phyloP scores from a whole-genome alignment of 441 rosid genomes.

The Macaranga tanarius region DNA sequence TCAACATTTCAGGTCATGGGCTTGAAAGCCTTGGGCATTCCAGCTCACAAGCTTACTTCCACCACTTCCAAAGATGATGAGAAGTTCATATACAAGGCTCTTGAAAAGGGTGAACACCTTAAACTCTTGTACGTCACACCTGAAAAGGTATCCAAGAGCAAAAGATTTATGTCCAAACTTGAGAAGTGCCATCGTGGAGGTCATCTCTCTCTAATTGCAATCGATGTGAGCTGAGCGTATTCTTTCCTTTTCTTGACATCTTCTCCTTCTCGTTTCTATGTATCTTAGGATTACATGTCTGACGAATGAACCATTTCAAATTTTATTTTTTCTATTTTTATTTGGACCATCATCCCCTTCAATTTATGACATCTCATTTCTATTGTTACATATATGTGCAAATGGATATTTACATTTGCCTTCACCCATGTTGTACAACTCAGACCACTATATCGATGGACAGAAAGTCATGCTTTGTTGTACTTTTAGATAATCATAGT shows the following conservation, averaged over 20 bases:
- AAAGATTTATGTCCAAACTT: slow-evolving; percentile 96
- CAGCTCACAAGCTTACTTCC: slow-evolving; percentile 88
- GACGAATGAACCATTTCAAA: no score
- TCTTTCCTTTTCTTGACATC: background rate
- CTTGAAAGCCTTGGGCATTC: slow-evolving; percentile 79
- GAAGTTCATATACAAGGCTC: slow-evolving; percentile 86
- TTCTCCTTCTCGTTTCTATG: no score
- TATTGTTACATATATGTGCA: no score
- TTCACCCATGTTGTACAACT: no score
- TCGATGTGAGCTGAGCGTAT: slow-evolving; percentile 82
- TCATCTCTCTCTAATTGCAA: slow-evolving; percentile 76
- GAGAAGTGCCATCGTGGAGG: slow-evolving; percentile 84
- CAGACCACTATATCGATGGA: background rate
- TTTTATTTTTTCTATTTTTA: no score
- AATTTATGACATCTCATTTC: no score
- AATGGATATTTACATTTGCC: no score
- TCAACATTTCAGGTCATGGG: slow-evolving; percentile 73
- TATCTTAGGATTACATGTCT: no score
- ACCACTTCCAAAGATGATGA: slow-evolving; percentile 85
- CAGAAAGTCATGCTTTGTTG: background rate
- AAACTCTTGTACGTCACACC: slow-evolving; percentile 92
- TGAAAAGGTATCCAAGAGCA: slow-evolving; percentile 96
- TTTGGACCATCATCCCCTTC: no score
- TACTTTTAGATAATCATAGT: background rate
- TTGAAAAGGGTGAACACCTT: slow-evolving; percentile 89